A percentile compares a stretch with the other conserved stretches of the same genome.
Evolutionary conservation across 2,329 filamentous ascomycete species (phyloP).

Genomic region (Massarina eburnea): DNA sequence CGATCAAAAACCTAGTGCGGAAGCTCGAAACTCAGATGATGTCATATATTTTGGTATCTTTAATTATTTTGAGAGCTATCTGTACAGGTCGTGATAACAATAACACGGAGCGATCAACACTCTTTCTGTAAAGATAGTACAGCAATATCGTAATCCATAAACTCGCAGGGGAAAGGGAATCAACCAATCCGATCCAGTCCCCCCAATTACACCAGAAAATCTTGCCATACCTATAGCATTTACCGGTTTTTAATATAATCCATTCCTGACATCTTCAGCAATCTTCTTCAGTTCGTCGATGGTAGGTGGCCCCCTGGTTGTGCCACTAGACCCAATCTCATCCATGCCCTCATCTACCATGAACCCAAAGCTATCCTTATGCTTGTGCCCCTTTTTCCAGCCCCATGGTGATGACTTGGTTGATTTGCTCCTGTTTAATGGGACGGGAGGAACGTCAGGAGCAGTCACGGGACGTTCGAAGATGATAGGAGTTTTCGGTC

Average conservation of each 20-base stretch:
- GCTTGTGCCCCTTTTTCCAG: conserved; percentile 7
- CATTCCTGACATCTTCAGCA: conserved; percentile 22
- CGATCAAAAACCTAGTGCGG: too few species aligned
- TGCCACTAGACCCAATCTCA: conserved; percentile 10
- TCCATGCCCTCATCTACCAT: conserved; percentile 19
- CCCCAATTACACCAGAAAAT: background rate
- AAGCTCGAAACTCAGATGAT: too few species aligned
- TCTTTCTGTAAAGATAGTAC: background rate
- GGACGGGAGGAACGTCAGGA: background rate
- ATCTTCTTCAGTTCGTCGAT: conserved; percentile 26
- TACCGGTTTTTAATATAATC: conserved; percentile 13
- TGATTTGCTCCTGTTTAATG: background rate
- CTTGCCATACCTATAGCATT: background rate
- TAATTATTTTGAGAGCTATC: too few species aligned
- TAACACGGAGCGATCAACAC: too few species aligned
- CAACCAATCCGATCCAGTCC: background rate
- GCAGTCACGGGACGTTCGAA: conserved; percentile 7
- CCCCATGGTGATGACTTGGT: conserved; percentile 8
- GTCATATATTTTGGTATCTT: too few species aligned
- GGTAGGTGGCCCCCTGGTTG: conserved; percentile 14
- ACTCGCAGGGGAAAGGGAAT: background rate
- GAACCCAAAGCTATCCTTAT: conserved; percentile 19
- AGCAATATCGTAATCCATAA: background rate
- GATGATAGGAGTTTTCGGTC: conserved; percentile 11
- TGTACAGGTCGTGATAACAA: too few species aligned